Evolutionary conservation across 495 filamentous ascomycete species (phyloP).

Genomic region (Jackrogersella multiformis): DNA sequence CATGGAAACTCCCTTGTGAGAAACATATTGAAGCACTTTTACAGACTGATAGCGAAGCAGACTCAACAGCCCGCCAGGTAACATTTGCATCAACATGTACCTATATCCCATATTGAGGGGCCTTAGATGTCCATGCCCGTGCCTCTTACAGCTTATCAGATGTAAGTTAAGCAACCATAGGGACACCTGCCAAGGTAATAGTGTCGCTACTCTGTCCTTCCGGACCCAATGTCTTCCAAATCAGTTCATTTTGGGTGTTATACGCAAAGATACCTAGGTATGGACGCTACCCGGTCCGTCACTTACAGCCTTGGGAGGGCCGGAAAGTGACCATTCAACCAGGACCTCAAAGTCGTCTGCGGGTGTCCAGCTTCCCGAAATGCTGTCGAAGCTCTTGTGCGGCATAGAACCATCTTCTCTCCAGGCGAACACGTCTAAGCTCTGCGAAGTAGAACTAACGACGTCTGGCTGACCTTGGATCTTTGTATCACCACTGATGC

Average conservation of each 20-base stretch:
- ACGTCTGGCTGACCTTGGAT: constrained; percentile 20
- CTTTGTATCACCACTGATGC: constrained; percentile 7
- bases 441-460: constrained; percentile 5
- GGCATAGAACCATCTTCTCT: constrained; percentile 2
- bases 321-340: background rate
- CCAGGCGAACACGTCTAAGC: constrained; percentile 23
- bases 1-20: too few relatives aligned
- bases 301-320: constrained; percentile 11
- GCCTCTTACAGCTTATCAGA: too few relatives aligned
- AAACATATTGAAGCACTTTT: too few relatives aligned
- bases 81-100: too few relatives aligned
- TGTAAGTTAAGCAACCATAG: background rate
- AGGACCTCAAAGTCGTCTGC: constrained; percentile 1
- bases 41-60: too few relatives aligned
- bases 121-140: too few relatives aligned
- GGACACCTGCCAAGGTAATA: constrained; percentile 7
- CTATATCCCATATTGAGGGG: too few relatives aligned
- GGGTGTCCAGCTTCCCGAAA: constrained; percentile 7
- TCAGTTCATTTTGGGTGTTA: background rate
- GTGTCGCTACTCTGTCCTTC: background rate
- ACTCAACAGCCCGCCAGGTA: too few relatives aligned
- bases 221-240: constrained; percentile 12
- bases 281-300: constrained; percentile 10
- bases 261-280: constrained; percentile 25
- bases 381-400: constrained; percentile 16